Conservation (phyloP, 176 grass and related monocot species). For the Oryza meyeriana region DNA sequence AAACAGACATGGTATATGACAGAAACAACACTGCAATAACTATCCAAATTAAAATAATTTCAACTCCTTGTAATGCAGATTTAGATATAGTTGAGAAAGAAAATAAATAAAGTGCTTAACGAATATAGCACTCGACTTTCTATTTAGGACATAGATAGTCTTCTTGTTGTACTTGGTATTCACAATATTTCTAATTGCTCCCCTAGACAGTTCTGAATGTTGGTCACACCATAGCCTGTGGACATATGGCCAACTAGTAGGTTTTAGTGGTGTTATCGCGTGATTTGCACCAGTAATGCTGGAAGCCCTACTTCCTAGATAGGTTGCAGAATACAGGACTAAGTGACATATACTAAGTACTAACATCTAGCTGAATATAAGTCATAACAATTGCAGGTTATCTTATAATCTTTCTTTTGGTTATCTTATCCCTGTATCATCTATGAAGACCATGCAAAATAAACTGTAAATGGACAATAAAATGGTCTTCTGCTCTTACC, state of each 20-base stretch:
- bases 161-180: neutral
- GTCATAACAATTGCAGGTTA: neutral
- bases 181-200: neutral
- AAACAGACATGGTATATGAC: neutral
- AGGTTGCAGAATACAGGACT: neutral
- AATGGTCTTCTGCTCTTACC: constrained; percentile 45
- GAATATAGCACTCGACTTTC: neutral
- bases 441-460: constrained; percentile 27
- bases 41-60: no score
- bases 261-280: neutral
- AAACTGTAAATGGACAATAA: constrained; percentile 10
- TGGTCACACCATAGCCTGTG: neutral
- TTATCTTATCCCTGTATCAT: neutral
- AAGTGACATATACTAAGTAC: neutral
- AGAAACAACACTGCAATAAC: neutral
- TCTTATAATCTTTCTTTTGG: neutral
- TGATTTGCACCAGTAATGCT: neutral
- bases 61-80: neutral
- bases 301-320: neutral
- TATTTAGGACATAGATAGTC: neutral
- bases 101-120: neutral
- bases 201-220: neutral
- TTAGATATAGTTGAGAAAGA: neutral
- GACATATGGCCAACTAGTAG: neutral
- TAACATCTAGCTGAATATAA: no score